phyloP scores from a whole-genome alignment of 2,329 filamentous ascomycete species.

The Alternaria sp. region DNA sequence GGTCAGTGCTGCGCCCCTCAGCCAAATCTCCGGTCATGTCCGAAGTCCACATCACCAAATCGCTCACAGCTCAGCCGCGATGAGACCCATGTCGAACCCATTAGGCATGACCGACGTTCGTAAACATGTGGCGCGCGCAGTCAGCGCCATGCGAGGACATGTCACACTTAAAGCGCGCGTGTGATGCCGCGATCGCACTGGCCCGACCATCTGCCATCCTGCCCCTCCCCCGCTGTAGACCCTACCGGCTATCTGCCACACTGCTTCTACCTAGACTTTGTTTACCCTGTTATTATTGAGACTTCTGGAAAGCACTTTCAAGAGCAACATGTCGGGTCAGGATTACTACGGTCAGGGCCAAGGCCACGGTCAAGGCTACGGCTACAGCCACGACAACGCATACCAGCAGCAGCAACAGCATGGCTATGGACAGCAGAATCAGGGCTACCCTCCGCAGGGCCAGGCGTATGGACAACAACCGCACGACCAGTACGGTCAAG shows the following conservation, averaged over 20 bases:
- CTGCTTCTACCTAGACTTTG: constrained; percentile 6
- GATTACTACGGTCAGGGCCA: constrained; percentile 48
- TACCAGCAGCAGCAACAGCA: constrained; percentile 33
- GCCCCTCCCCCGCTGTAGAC: constrained; percentile 34
- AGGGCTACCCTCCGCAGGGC: constrained; percentile 30
- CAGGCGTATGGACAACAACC: constrained; percentile 38
- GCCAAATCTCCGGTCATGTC: constrained; percentile 8
- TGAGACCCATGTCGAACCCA: constrained; percentile 18
- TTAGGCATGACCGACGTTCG: constrained; percentile 18
- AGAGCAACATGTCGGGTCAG: constrained; percentile 32
- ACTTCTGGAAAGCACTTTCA: neutral
- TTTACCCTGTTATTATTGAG: neutral
- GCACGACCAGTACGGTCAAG: constrained; percentile 40
- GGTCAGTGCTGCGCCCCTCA: constrained; percentile 11
- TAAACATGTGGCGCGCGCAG: constrained; percentile 25
- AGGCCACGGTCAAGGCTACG: constrained; percentile 27
- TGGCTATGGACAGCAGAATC: constrained; percentile 34
- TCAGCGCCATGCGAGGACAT: constrained; percentile 24
- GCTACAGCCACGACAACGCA: constrained; percentile 36
- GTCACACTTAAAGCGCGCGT: constrained; percentile 31
- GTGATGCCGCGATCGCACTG: constrained; percentile 30
- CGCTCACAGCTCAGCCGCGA: constrained; percentile 30
- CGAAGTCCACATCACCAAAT: constrained; percentile 17
- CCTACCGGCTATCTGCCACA: constrained; percentile 17
- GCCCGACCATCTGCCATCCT: constrained; percentile 21